phyloP scores from a whole-genome alignment of 208 protist genomes.

The Trypanosoma boissoni region DNA sequence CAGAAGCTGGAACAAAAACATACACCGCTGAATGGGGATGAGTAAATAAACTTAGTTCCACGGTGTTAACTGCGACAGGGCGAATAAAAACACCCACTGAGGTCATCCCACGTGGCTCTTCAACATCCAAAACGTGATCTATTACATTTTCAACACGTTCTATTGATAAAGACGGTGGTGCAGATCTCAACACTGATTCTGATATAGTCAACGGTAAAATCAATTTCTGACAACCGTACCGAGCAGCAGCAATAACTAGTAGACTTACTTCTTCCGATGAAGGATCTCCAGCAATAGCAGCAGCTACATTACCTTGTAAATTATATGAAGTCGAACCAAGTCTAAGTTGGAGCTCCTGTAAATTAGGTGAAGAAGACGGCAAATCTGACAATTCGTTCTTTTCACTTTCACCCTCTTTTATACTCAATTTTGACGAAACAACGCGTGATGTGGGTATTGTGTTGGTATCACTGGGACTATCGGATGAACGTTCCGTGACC shows the following conservation, averaged over 20 bases:
- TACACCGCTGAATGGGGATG: constrained; percentile 66
- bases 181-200: constrained; percentile 25
- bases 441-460: constrained; percentile 21
- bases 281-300: constrained; percentile 38
- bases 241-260: constrained; percentile 49
- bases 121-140: constrained; percentile 30
- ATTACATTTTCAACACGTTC: constrained; percentile 50
- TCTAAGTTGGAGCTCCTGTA: background rate
- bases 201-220: constrained; percentile 46
- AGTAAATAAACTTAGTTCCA: constrained; percentile 38
- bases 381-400: background rate
- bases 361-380: background rate
- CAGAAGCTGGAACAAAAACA: constrained; percentile 43
- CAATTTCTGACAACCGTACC: constrained; percentile 57
- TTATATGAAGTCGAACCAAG: constrained; percentile 12
- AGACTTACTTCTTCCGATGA: constrained; percentile 51
- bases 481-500: constrained; percentile 1
- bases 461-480: constrained; percentile 13
- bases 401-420: constrained; percentile 11
- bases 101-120: constrained; percentile 35
- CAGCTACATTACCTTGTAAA: constrained; percentile 51
- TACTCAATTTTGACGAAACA: constrained; percentile 14
- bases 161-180: constrained; percentile 43
- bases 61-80: constrained; percentile 26
- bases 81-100: constrained; percentile 45